phyloP scores from a whole-genome alignment of 2,329 filamentous ascomycete species.

The Drechslerella stenobrocha region DNA sequence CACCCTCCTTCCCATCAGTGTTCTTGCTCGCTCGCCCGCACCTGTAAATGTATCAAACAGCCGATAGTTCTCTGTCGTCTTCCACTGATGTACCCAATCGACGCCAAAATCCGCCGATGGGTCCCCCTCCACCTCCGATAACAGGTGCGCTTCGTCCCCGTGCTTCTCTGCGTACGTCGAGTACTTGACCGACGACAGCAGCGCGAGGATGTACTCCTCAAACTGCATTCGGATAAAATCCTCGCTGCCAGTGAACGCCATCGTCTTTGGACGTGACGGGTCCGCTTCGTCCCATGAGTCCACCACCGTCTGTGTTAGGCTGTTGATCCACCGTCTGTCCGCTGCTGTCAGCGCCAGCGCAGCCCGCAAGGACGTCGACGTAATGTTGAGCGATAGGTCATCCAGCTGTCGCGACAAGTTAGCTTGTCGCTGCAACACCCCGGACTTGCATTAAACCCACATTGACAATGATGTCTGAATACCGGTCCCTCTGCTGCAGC shows the following conservation, averaged over 20 bases:
- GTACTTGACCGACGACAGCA: constrained; percentile 88
- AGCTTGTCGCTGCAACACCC: constrained; percentile 13
- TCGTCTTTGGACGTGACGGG: constrained; percentile 84
- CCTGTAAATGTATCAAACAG: constrained; percentile 70
- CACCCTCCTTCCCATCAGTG: not conserved
- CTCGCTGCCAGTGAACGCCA: constrained; percentile 93
- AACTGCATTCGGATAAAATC: constrained; percentile 97
- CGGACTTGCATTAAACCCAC: constrained; percentile 54
- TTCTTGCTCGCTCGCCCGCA: constrained; percentile 10
- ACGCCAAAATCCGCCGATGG: constrained; percentile 79
- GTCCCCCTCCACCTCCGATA: constrained; percentile 70
- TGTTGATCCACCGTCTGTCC: constrained; percentile 95
- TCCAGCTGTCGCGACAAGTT: constrained; percentile 64
- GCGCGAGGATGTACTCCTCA: constrained; percentile 88
- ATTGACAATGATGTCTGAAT: constrained; percentile 95
- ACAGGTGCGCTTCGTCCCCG: constrained; percentile 63
- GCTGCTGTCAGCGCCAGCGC: constrained; percentile 79
- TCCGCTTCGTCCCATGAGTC: constrained; percentile 96
- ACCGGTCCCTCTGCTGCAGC: constrained; percentile 89
- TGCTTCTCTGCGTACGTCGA: constrained; percentile 68
- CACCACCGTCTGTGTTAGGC: constrained; percentile 86
- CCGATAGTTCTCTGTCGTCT: constrained; percentile 82
- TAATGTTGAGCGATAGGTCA: constrained; percentile 80
- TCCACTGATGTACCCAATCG: constrained; percentile 88
- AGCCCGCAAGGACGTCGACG: constrained; percentile 73